phyloP scores from a whole-genome alignment of 306 rosid species.

The Quercus aquifolioides region DNA sequence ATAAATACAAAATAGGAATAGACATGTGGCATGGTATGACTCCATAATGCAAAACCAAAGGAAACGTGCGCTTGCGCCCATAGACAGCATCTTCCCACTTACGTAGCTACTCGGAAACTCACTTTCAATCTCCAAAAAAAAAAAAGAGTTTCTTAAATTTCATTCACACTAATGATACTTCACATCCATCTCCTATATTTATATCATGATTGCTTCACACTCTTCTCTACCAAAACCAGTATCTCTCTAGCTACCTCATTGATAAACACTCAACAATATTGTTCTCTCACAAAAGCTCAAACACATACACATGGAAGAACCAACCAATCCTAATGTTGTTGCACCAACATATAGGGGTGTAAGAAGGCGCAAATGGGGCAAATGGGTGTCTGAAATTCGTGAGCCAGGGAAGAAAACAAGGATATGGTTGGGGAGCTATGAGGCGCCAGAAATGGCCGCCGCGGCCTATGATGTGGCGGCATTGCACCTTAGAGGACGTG shows the following conservation, averaged over 20 bases:
- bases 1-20: background rate
- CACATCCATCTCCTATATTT: background rate
- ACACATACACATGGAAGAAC: constrained; percentile 27
- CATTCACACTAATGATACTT: background rate
- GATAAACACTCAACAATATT: background rate
- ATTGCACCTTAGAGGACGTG: constrained; percentile 54
- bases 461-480: constrained; percentile 94
- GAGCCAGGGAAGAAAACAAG: constrained; percentile 80
- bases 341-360: constrained; percentile 55
- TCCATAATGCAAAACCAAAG: background rate
- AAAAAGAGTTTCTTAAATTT: background rate
- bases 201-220: background rate
- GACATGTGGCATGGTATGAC: constrained; percentile 16
- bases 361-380: constrained; percentile 88
- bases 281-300: background rate
- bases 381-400: constrained; percentile 89
- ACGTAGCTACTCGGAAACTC: constrained; percentile 51
- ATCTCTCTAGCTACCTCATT: background rate
- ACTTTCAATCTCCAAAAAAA: background rate
- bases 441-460: constrained; percentile 73
- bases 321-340: constrained; percentile 9
- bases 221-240: background rate
- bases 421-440: constrained; percentile 90
- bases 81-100: constrained; percentile 66
- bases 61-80: constrained; percentile 35